Percentiles rank a stretch among this genome's conserved stretches.
Evolutionary conservation across 2,329 filamentous ascomycete species (phyloP).

Genomic region (Moelleriella libera): DNA sequence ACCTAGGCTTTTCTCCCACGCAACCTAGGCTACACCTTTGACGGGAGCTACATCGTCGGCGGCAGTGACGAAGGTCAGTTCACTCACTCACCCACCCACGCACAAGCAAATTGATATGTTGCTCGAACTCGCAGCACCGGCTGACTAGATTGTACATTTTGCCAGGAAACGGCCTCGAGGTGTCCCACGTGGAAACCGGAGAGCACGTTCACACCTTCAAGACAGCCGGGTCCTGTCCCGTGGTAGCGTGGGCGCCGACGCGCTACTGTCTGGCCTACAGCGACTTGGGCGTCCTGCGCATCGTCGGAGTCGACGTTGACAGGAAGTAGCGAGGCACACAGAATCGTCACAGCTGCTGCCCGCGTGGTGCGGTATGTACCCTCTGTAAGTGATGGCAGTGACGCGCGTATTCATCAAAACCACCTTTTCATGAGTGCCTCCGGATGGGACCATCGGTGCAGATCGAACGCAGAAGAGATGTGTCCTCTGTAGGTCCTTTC

Average conservation of each 20-base stretch:
- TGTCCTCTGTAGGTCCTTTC: too few relatives aligned
- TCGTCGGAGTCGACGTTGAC: slow-evolving; percentile 45
- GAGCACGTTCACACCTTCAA: slow-evolving; percentile 61
- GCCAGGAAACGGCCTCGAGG: slow-evolving; percentile 46
- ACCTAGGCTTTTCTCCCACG: too few relatives aligned
- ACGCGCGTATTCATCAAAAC: background rate
- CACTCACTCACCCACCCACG: too few relatives aligned
- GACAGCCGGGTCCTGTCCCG: slow-evolving; percentile 46
- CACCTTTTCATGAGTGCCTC: too few relatives aligned
- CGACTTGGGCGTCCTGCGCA: slow-evolving; percentile 54
- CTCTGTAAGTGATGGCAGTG: background rate
- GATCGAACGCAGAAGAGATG: too few relatives aligned
- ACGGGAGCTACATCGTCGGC: slow-evolving; percentile 60
- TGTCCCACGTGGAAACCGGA: slow-evolving; percentile 60
- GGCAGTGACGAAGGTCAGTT: slow-evolving; percentile 56
- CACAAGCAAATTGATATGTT: too few relatives aligned
- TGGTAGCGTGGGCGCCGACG: slow-evolving; percentile 64
- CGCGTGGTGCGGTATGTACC: too few relatives aligned
- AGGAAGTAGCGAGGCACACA: slow-evolving; percentile 14
- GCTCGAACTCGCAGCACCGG: background rate
- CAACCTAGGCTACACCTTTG: slow-evolving; percentile 54
- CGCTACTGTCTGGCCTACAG: slow-evolving; percentile 63
- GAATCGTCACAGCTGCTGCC: background rate
- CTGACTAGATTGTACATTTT: background rate
- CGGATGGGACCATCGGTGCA: too few relatives aligned